Base-by-base conservation (phyloP, 139 green algal genomes). In the Asterochloris erici region DNA sequence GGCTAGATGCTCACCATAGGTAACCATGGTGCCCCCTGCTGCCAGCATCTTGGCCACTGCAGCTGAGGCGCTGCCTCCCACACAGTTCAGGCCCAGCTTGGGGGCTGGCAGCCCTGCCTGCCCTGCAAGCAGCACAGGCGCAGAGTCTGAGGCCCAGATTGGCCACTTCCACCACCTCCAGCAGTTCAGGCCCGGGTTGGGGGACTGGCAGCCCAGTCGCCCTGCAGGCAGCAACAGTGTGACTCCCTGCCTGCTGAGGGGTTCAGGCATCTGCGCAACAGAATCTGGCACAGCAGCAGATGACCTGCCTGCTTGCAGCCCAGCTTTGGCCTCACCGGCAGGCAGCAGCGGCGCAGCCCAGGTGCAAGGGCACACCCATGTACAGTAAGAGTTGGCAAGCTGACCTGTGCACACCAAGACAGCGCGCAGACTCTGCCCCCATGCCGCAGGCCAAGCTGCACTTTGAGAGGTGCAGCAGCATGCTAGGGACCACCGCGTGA, bases 31-130 rank as follows among this genome's bases (percentile, higher is more conserved):
- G 78, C 15, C 74, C 60, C 68, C 79, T 27, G n/a, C 87, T 83
- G 38, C 82, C 21, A 96, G 85, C n/a, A 88, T 79, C 79, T 95
- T 95, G 62, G 87, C 89, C 16, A 95, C 79, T 4, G 88, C 85
- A 24, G 86, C 19, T 12, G 89, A 87, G 0, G 84, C 78, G 26
- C 84, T 88, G 69, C 93, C 93, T 0, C 93, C 93, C 10, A 98
- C 85, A 79, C 93, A 96, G 82, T 98, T 93, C 12, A 98, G 87
- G 17, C 84, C 94, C 38, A 98, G 87, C 73, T 80, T 85, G 9
- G 92, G 86, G 9, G 60, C 27, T 4, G 85, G 78, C 77, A 96
- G 80, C 2, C 86, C 87, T 10, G 81, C 79, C 6, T 73, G 79
- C 81, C 82, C 88, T 90, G 82, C 77, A 77, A 47, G 66, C 54